Base-by-base conservation (phyloP, 148 eudicot species). In the Euryodendron excelsum region DNA sequence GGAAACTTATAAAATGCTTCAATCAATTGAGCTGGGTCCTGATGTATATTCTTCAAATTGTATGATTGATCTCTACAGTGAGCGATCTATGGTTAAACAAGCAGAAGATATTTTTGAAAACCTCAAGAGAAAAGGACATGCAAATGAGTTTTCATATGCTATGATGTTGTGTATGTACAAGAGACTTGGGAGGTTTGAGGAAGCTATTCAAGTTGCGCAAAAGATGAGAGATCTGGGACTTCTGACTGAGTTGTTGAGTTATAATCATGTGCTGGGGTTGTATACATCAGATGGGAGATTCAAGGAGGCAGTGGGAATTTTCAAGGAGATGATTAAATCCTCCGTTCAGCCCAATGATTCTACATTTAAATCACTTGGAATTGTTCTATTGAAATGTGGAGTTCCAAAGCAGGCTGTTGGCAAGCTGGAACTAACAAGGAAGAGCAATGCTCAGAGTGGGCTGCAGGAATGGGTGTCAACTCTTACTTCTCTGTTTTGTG, bases 161-260 rank as follows among this genome's bases (percentile, higher is more conserved):
- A 91, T 93, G 96, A 95, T 91, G 90, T 75, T 95, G 69, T 91
- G 94, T 72, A 91, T 93, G 99, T 93, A 95, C 86, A 95, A 90
- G 82, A 85, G 90, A 76, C 82, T 87, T 47, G 94, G 90, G 67
- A 90, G 83, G 69, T 78, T 87, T 76, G 85, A 86, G 52, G 97
- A 95, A 69, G 98, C 96, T 17, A 75, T 85, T 55, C 62, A 64
- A 60, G 89, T 90, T 39, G 93, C 93, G 44, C 84, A 81, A 80
- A 79, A 82, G 80, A 95, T 95, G 98, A 89, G 84, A 72, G 89
- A 93, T 70, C 69, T 84, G 41, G 93, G 94, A 18, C 80, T 93
- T 80, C 66, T 95, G 82, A 86, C 89, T 8, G 89, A 91, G 77
- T 77, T 95, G 72, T 77, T 93, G 82, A 95, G 96, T 87, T 91